Evolutionary conservation across 805 yeast genomes (phyloP).

Genomic region (Suhomyces pyralidae): DNA sequence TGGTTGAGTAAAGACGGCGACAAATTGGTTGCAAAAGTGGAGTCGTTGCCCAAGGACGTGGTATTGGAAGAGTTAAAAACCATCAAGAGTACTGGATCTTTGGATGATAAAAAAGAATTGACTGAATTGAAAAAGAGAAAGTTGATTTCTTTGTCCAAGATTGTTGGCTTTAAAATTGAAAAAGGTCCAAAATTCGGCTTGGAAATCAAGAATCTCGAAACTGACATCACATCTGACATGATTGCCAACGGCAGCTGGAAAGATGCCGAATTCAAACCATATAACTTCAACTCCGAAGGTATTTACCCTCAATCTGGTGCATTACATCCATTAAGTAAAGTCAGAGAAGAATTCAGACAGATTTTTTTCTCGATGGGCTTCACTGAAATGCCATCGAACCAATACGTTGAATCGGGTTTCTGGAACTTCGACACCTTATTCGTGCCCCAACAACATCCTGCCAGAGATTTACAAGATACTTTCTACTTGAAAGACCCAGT

Average conservation of each 20-base stretch:
- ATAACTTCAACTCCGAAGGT: constrained; percentile 96
- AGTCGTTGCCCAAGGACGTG: constrained; percentile 57
- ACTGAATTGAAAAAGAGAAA: constrained; percentile 93
- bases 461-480: constrained; percentile 98
- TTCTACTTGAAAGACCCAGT: constrained; percentile 94
- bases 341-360: constrained; percentile 95
- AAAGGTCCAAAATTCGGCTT: constrained; percentile 86
- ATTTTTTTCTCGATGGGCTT: constrained; percentile 97
- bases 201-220: constrained; percentile 76
- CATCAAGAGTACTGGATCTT: constrained; percentile 54
- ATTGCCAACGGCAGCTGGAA: constrained; percentile 79
- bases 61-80: constrained; percentile 63
- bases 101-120: constrained; percentile 62
- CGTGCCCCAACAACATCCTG: constrained; percentile 99
- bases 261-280: constrained; percentile 82
- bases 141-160: constrained; percentile 66
- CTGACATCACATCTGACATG: constrained; percentile 96
- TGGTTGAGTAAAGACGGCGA: constrained; percentile 93
- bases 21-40: constrained; percentile 60
- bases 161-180: constrained; percentile 66
- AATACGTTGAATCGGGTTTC: constrained; percentile 96
- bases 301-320: constrained; percentile 84
- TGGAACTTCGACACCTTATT: constrained; percentile 97
- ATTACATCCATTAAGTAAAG: constrained; percentile 93
- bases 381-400: constrained; percentile 98